A percentile compares a stretch with the other conserved stretches of the same genome.
phyloP scores from a whole-genome alignment of 768 basidiomycete species.

The Naganishia vaughanmartiniae region DNA sequence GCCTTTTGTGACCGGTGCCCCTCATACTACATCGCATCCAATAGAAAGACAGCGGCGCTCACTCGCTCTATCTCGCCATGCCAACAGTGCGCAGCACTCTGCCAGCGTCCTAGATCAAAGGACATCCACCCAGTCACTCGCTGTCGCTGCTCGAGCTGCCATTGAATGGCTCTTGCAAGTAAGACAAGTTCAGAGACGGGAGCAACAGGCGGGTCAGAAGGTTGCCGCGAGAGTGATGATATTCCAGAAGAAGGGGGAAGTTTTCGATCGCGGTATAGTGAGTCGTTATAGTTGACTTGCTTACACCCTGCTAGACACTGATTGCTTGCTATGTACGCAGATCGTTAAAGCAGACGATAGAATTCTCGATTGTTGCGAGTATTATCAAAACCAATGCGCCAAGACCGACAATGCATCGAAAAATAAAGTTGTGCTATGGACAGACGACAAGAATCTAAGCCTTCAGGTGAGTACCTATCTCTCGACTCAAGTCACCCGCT shows the following conservation, averaged over 20 bases:
- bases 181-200: slow-evolving; percentile 9
- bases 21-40: no score
- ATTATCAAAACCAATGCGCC: background rate
- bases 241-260: slow-evolving; percentile 10
- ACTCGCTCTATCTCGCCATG: background rate
- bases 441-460: slow-evolving; percentile 20
- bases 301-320: background rate
- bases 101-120: background rate
- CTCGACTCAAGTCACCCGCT: background rate
- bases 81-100: background rate
- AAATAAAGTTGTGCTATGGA: slow-evolving; percentile 13
- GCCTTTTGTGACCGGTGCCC: background rate
- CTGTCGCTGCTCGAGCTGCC: slow-evolving; percentile 15
- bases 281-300: background rate
- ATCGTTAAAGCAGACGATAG: slow-evolving; percentile 24
- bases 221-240: background rate
- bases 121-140: slow-evolving; percentile 5
- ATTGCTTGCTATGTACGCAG: background rate
- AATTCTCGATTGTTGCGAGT: slow-evolving; percentile 23
- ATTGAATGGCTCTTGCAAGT: slow-evolving; percentile 22
- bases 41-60: background rate
- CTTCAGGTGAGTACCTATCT: slow-evolving; percentile 8
- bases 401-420: background rate
- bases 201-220: background rate
- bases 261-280: background rate